phyloP scores from a whole-genome alignment of 2,329 filamentous ascomycete genomes.

The Chaetoscypha palmicola region DNA sequence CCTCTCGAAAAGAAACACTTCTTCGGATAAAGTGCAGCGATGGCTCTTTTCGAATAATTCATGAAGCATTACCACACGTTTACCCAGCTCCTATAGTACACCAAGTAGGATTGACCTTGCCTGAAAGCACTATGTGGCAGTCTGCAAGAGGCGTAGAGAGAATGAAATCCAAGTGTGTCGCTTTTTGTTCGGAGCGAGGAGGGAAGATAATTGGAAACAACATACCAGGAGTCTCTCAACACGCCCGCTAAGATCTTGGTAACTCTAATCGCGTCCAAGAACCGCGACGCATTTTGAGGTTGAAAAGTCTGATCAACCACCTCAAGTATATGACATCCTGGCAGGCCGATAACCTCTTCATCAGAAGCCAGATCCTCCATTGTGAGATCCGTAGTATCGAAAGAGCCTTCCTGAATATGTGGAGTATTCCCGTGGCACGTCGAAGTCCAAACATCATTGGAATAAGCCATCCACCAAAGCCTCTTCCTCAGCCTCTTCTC shows the following conservation, averaged over 20 bases:
- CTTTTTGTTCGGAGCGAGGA: background rate
- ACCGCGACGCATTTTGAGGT: conserved; percentile 33
- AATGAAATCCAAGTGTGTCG: too few species aligned
- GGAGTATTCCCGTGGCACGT: conserved; percentile 42
- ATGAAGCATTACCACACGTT: too few species aligned
- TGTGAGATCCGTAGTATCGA: conserved; percentile 34
- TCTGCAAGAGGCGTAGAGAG: too few species aligned
- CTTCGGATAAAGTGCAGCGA: too few species aligned
- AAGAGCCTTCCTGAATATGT: conserved; percentile 36
- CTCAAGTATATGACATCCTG: conserved; percentile 31
- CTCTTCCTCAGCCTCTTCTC: conserved; percentile 33
- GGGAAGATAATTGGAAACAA: background rate
- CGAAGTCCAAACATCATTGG: conserved; percentile 39
- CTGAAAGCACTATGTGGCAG: too few species aligned
- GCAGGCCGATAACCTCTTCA: conserved; percentile 36
- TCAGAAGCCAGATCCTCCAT: conserved; percentile 39
- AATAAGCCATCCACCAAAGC: conserved; percentile 41
- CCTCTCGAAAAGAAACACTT: too few species aligned
- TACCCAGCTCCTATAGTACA: too few species aligned
- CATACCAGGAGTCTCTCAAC: conserved; percentile 13
- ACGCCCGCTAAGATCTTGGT: conserved; percentile 10
- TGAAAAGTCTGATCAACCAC: conserved; percentile 30
- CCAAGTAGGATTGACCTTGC: too few species aligned
- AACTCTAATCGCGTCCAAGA: conserved; percentile 12
- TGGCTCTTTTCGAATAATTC: too few species aligned